Base-by-base conservation (phyloP, 768 basidiomycete species). In the Tylopilus vinaceipallidus region DNA sequence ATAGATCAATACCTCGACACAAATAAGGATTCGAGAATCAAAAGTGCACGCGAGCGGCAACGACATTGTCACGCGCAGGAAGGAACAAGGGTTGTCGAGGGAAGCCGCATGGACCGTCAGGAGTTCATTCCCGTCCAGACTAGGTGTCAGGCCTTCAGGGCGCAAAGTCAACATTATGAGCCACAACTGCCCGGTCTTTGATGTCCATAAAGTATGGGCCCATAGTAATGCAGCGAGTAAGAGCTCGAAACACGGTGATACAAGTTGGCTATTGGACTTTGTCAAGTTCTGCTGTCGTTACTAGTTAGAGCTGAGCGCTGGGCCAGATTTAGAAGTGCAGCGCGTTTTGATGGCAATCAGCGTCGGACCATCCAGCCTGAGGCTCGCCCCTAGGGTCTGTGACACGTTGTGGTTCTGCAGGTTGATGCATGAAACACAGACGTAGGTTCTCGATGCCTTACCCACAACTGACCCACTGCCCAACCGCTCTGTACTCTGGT, bases 361-460 rank as follows among this genome's bases (percentile, higher is more conserved):
- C n/a, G n/a, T n/a, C n/a, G n/a, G n/a, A n/a, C n/a, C n/a, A n/a
- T n/a, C n/a, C n/a, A n/a, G n/a, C n/a, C n/a, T n/a, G n/a, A n/a
- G n/a, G n/a, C n/a, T n/a, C n/a, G n/a, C n/a, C n/a, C n/a, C n/a
- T n/a, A n/a, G n/a, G n/a, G n/a, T n/a, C n/a, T n/a, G n/a, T n/a
- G n/a, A n/a, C 17, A 11, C 23, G 7, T 9, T 10, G 26, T 29
- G 39, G 23, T 42, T 14, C 40, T 47, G 36, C 29, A 46, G 10
- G 27, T 27, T 57, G 49, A 52, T 48, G 22, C 23, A 36, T 58
- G 47, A 54, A 49, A 41, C 22, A 44, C 45, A 37, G 52, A 30
- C 47, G 20, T 37, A 20, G 6, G 43, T 27, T 46, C 44, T 38
- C 14, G 6, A 20, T 22, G 17, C 52, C 43, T 42, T 51, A 7